Evolutionary conservation across 768 basidiomycete species (phyloP).

Genomic region (Amanita pallidorosea): DNA sequence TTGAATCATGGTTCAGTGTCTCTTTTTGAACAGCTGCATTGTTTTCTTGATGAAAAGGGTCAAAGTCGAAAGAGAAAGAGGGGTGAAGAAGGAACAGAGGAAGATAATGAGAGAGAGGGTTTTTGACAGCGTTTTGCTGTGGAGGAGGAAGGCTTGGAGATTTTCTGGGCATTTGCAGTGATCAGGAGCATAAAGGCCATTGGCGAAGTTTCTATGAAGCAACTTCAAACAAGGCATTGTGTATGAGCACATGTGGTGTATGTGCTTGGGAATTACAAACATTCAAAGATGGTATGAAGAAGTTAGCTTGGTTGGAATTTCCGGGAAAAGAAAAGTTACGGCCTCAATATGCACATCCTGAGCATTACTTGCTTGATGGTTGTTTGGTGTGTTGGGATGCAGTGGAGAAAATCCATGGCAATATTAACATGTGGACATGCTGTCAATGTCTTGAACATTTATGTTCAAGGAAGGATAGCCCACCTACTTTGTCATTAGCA

Average conservation of each 20-base stretch:
- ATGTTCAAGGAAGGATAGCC: background rate
- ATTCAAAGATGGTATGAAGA: background rate
- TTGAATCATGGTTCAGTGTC: background rate
- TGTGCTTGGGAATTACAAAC: background rate
- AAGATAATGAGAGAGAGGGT: background rate
- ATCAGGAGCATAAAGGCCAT: background rate
- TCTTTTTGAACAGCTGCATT: background rate
- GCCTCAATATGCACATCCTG: background rate
- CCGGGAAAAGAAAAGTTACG: background rate
- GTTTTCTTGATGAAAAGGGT: background rate
- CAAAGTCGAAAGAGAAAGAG: background rate
- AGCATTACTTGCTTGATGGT: background rate
- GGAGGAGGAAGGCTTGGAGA: too few species aligned
- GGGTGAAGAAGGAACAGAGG: background rate
- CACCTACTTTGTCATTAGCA: slow-evolving; percentile 8
- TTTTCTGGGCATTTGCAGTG: background rate
- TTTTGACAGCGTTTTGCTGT: background rate
- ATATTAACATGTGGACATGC: background rate
- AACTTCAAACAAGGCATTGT: too few species aligned
- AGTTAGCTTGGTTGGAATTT: background rate
- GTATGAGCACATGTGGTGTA: background rate
- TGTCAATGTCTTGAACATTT: background rate
- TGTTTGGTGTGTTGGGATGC: background rate
- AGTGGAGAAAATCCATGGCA: background rate
- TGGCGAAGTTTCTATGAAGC: background rate